Conservation (phyloP, 1,284 basidiomycete genomes). For the Dichomitus squalens region DNA sequence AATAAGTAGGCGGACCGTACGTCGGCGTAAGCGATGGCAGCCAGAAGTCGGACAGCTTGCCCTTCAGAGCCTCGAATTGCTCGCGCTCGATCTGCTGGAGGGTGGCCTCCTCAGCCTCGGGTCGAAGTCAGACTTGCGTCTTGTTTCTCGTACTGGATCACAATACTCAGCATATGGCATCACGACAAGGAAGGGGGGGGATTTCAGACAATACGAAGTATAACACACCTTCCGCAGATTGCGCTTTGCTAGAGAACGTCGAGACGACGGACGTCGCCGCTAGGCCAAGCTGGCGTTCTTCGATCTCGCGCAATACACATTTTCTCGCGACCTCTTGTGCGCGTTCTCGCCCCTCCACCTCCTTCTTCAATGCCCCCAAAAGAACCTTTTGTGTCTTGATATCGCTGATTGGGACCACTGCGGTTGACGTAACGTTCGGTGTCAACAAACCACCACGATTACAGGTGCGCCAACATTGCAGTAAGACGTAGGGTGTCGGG, state of each 20-base stretch:
- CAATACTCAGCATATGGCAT: background rate
- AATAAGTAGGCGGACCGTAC: conserved; percentile 68
- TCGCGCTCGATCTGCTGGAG: conserved; percentile 81
- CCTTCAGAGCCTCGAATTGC: conserved; percentile 80
- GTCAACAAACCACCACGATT: background rate
- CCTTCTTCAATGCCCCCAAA: conserved; percentile 71
- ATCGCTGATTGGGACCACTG: conserved; percentile 87
- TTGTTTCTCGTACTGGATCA: conserved; percentile 52
- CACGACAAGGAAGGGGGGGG: background rate
- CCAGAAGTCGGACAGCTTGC: conserved; percentile 95
- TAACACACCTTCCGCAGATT: conserved; percentile 39
- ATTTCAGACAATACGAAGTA: background rate
- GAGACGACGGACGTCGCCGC: conserved; percentile 40
- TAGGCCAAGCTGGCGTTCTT: conserved; percentile 76
- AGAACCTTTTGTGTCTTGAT: conserved; percentile 84
- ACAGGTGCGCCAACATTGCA: too few relatives aligned
- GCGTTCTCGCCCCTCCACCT: conserved; percentile 67
- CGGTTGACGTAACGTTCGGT: too few relatives aligned
- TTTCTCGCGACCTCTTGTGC: conserved; percentile 78
- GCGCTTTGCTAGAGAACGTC: conserved; percentile 39
- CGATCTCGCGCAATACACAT: conserved; percentile 85
- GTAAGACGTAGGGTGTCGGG: too few relatives aligned
- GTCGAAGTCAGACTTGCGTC: conserved; percentile 82
- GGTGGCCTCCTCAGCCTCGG: conserved; percentile 85
- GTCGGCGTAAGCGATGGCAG: conserved; percentile 87